A percentile compares a stretch with the other conserved stretches of the same genome.
Evolutionary conservation across 2,329 filamentous ascomycete genomes (phyloP).

Genomic region (Echinosphaeria canescens): DNA sequence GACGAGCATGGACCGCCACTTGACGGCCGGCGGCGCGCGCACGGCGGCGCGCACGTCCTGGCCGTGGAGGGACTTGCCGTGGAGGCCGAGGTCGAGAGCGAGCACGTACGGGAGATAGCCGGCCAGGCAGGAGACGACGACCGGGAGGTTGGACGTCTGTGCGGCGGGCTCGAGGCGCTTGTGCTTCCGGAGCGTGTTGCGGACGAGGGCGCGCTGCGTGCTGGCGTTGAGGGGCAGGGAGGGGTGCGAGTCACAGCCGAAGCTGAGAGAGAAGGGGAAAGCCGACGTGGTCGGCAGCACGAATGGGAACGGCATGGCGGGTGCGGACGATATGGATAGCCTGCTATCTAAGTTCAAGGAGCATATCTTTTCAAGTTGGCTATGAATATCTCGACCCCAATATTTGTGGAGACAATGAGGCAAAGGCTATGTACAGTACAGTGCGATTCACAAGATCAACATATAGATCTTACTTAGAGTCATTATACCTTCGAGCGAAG

Average conservation of each 20-base stretch:
- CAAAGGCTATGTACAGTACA: too few species aligned
- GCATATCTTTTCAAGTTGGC: too few species aligned
- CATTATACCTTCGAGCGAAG: too few species aligned
- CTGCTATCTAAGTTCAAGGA: not conserved
- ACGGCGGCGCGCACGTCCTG: conserved; percentile 49
- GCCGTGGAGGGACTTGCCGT: conserved; percentile 16
- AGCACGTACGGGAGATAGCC: conserved; percentile 72
- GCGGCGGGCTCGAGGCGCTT: conserved; percentile 61
- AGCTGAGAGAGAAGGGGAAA: conserved; percentile 59
- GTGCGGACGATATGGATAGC: conserved; percentile 1
- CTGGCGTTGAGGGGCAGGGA: conserved; percentile 69
- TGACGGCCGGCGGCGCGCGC: conserved; percentile 36
- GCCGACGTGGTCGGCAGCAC: conserved; percentile 74
- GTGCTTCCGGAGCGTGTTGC: conserved; percentile 69
- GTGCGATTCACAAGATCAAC: too few species aligned
- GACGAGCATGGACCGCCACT: conserved; percentile 62
- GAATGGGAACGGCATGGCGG: conserved; percentile 78
- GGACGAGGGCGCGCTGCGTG: conserved; percentile 63
- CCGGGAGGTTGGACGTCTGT: conserved; percentile 47
- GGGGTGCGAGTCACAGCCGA: conserved; percentile 66
- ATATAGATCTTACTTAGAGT: too few species aligned
- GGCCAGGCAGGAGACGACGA: conserved; percentile 46
- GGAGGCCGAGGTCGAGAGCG: conserved; percentile 53
- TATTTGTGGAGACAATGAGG: not conserved
- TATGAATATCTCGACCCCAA: not conserved